Percentiles rank a stretch among this genome's conserved stretches.
Conservation (phyloP, 495 filamentous ascomycete genomes). For the Thozetella sp. region DNA sequence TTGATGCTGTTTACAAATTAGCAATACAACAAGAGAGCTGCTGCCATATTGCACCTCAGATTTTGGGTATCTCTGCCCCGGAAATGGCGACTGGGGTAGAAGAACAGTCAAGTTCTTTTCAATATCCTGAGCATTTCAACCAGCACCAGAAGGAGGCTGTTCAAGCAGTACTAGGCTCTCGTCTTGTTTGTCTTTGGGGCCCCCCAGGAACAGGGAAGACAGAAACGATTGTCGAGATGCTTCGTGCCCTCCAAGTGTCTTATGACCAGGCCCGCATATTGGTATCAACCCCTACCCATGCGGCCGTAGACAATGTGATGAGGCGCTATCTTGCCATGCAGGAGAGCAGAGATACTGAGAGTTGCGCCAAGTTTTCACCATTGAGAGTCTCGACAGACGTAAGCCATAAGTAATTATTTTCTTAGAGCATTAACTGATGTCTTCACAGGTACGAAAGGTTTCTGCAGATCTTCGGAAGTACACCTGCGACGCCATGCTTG, state of each 20-base stretch:
- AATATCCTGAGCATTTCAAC: conserved; percentile 32
- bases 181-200: conserved; percentile 50
- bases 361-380: conserved; percentile 8
- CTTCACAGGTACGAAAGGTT: conserved; percentile 50
- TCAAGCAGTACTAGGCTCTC: conserved; percentile 27
- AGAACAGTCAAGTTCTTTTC: conserved; percentile 4
- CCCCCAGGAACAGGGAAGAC: conserved; percentile 58
- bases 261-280: conserved; percentile 33
- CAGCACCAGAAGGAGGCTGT: conserved; percentile 46
- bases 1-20: conserved; percentile 42
- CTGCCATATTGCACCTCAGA: conserved; percentile 31
- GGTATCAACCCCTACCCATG: conserved; percentile 53
- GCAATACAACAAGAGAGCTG: conserved; percentile 22
- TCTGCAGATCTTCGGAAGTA: conserved; percentile 36
- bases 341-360: no score
- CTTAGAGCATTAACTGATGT: no score
- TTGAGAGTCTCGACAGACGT: conserved; percentile 48
- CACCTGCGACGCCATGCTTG: conserved; percentile 51
- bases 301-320: conserved; percentile 55
- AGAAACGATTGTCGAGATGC: conserved; percentile 46
- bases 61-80: conserved; percentile 21
- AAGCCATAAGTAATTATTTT: no score
- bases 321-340: conserved; percentile 45
- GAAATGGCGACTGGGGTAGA: no score
- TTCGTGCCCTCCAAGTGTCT: conserved; percentile 31